Base-by-base conservation (phyloP, 1,284 basidiomycete genomes). In the Fomitiporia mediterranea region DNA sequence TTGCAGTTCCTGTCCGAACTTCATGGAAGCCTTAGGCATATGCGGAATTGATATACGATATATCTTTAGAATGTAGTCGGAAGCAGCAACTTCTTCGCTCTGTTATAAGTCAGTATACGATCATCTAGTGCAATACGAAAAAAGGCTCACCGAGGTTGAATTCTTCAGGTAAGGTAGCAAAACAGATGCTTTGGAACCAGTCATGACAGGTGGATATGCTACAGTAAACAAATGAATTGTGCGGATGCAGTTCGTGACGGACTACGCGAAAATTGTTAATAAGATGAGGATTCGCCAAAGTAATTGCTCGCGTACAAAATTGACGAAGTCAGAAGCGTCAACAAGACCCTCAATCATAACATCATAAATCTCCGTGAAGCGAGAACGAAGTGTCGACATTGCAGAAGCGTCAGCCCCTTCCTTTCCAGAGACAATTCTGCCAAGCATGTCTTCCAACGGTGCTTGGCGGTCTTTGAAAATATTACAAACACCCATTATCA, bases 141-240 rank as follows among this genome's bases (percentile, higher is more conserved):
- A 25, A 32, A 35, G 27, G 66, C 78, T 63, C 64, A 92, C 89
- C 15, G 83, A 84, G 5, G 80, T 79, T 0, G 87, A 84, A 61
- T 86, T 88, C 69, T 92, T 93, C 51, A 98, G 74, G 65, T 95
- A 96, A 0, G 94, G 93, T 2, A 96, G 74, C 2, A 97, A 74
- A 2, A 86, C 86, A 15, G 84, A 85, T 1, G 92, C 93, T 59
- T 91, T 89, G 0, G 81, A 74, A 2, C 86, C 83, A 17, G 89
- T 88, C n/a, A 98, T 75, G 23, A 94, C 78, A 2, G 83, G 78
- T 0, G 93, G 91, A 66, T 91, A 86, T 0, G 91, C 89, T 2
- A 83, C 80, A 4, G 85, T 82, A 61, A 98, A 84, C 1, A 94
- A 71, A 67, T 92, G 83, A 34, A 97, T 86, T 0, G 92, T 91